Base-by-base conservation (phyloP, 2,329 filamentous ascomycete species). In the Aureobasidium vineae region DNA sequence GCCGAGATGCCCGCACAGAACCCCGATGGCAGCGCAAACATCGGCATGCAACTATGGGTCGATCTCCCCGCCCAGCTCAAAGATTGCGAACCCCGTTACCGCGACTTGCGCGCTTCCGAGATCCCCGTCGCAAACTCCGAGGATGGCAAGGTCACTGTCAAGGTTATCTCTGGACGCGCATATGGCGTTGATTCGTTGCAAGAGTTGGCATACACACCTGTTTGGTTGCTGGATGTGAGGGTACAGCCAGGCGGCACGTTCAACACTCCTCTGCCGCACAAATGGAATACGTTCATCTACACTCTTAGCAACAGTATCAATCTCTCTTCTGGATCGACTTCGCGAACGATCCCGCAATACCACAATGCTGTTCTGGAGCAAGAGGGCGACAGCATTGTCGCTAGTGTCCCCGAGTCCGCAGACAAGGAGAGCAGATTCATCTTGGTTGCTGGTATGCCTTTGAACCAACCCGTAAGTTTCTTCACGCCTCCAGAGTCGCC, bases 11-110 rank as follows among this genome's bases (percentile, higher is more conserved):
- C 94, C 11, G 85, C 86, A 65, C 86, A 90, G 74, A 91, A 92
- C 75, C 76, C 83, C 0, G 90, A 95, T 75, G 91, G 91, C 60
- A 85, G 82, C 66, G 81, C 89, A 67, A 97, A 93, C 76, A 84
- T 96, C 64, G 94, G 94, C 40, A 86, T 98, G 79, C 95, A 98
- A 81, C 83, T 98, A 26, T 98, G 95, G 94, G 93, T 98, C 54
- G 94, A 98, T 76, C 81, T 98, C 13, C 94, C 95, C 6, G 80
- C 86, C 73, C 78, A 88, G 43, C 83, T 97, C 65, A 98, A 98
- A 83, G 83, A 82, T 71, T 96, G 91, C 80, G 94, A 98, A 78
- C 94, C 94, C 43, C 86, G 94, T 53, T 98, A 98, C 78, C 90
- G 94, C 66, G 94, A 98, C 77, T 80, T 98, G 61, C 83, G 86